Evolutionary conservation across 2,329 filamentous ascomycete species (phyloP), one percentile per base, ranked within the genome.

Genomic region (Aaosphaeria arxii): DNA sequence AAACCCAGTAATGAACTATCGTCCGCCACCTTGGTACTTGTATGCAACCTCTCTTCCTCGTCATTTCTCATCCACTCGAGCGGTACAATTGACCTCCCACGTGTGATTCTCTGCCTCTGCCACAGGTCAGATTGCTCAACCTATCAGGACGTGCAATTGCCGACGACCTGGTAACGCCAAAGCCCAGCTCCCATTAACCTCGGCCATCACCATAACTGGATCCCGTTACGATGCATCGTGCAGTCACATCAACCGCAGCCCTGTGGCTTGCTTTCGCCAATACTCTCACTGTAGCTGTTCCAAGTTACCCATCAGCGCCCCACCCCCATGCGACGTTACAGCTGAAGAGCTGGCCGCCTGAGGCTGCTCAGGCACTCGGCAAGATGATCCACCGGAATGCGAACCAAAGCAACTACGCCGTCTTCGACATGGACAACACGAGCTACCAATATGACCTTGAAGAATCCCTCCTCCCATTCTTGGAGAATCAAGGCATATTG

Each of bases 391-490:
- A 46, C 24, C 53, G 52, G 24, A 66, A 64, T 32, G 62, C 62
- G 11, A 63, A 66, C 43, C 57, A 63, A 46, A 62, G 58, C 55
- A 61, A 61, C 51, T 64, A 61, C 39, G 62, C 62, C 5, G 57
- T 64, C 39, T 64, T 66, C 48, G 62, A 66, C 48, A 63, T 63
- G 59, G 62, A 66, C 53, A 63, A 66, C 43, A 66, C 62, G 6
- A 61, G 57, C 44, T 66, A 62, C 46, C 55, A 56, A 29, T 60
- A 63, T 38, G 62, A 66, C 43, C 52, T 66, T 9, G 60, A 62
- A 49, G 62, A 66, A 44, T 60, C 60, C 1, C 53, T 64, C 4
- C 49, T 66, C 9, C 62, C 62, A 3, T 66, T 59, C 40, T 51
- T 66, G 7, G 62, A 66, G 46, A 66, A 63, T 44, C 59, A 57